Base-by-base conservation (phyloP, 192 early-diverging fungal species). In the Rhizoclosmatium globosum region DNA sequence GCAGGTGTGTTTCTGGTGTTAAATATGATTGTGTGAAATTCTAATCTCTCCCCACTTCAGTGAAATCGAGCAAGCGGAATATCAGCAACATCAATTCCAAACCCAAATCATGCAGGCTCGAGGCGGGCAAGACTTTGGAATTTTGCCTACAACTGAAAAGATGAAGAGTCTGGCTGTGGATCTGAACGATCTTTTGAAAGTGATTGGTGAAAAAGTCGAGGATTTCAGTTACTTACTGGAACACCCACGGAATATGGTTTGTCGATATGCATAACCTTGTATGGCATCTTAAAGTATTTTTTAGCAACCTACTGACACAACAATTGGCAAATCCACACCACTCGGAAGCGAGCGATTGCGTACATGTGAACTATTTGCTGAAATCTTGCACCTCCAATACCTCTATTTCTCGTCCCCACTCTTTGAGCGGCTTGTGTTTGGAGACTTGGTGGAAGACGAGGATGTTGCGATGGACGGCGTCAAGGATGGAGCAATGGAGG, bases 281-380 rank as follows among this genome's bases (percentile, higher is more conserved):
- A 21, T 62, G 60, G 7, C 21, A 1, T 6, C 21, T 62, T 39
- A 7, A 19, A 31, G 1, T 7, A 62, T 31, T 62, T 1, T 62
- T 23, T 39, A 80, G 82, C 68, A 85, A 15, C 87, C 88, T 2
- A 91, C 94, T 42, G 88, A 93, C 9, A 95, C 94, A 0, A 93
- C 94, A 1, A 86, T 93, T 57, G 95, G 95, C n/a, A 87, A 89
- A 76, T 88, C 91, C 74, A 89, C 85, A 46, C 85, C 96, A 89
- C 53, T 99, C 56, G 97, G 98, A n/a, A 94, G 95, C 80, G 97
- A 98, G 85, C 90, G 98, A 4, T 85, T 99, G 53, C 94, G 94
- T 70, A 94, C 95, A 48, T 99, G 98, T 82, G 98, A 99, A 84
- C 89, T 99, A 76, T 96, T 99, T 90, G 98, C 98, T 3, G 98